Evolutionary conservation across 2,329 filamentous ascomycete species (phyloP).

Genomic region (Teratosphaeria destructans): DNA sequence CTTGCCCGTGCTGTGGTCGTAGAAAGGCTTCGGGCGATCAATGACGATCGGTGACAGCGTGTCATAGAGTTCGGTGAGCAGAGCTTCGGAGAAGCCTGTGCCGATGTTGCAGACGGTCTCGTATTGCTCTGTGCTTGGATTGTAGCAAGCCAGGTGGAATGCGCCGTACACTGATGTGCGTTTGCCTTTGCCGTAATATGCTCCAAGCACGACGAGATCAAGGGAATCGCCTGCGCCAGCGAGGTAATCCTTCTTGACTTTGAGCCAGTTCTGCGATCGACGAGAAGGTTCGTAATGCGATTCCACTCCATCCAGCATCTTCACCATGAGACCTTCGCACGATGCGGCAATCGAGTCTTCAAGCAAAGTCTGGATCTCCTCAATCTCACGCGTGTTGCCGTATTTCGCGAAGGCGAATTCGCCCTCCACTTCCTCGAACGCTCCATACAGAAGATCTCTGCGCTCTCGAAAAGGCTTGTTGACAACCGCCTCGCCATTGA

Average conservation of each 20-base stretch:
- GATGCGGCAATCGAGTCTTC: conserved; percentile 93
- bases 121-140: conserved; percentile 66
- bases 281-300: conserved; percentile 95
- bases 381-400: conserved; percentile 78
- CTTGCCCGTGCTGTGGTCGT: conserved; percentile 68
- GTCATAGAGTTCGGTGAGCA: conserved; percentile 76
- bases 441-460: conserved; percentile 59
- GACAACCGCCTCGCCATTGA: conserved; percentile 83
- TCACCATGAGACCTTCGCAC: conserved; percentile 97
- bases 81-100: conserved; percentile 89
- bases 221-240: conserved; percentile 82
- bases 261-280: conserved; percentile 95
- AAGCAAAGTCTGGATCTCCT: conserved; percentile 84
- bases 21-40: conserved; percentile 87
- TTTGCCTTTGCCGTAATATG: conserved; percentile 90
- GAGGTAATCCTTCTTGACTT: conserved; percentile 97
- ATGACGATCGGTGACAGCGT: conserved; percentile 70
- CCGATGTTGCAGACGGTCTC: conserved; percentile 98
- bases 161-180: conserved; percentile 92
- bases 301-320: conserved; percentile 91
- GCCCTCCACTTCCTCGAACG: conserved; percentile 71
- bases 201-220: conserved; percentile 88
- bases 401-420: conserved; percentile 85
- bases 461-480: conserved; percentile 78
- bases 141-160: conserved; percentile 92